phyloP scores from a whole-genome alignment of 2,329 filamentous ascomycete genomes.

The Pestalotiopsis sp. region DNA sequence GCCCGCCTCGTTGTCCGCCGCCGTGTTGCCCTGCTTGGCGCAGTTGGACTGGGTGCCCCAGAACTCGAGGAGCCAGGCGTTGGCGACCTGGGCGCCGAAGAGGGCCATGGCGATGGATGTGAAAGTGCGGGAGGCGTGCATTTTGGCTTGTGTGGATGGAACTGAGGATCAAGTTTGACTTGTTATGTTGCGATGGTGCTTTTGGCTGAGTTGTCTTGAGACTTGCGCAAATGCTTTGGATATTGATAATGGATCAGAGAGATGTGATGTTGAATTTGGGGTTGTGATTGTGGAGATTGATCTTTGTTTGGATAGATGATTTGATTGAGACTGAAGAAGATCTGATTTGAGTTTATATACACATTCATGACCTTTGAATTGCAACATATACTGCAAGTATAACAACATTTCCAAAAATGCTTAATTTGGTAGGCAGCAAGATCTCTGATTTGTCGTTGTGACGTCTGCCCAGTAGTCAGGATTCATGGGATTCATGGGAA shows the following conservation, averaged over 20 bases:
- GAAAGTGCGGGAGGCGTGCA: neutral
- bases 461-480: neutral
- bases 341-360: neutral
- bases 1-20: neutral
- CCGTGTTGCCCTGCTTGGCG: neutral
- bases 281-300: neutral
- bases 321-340: neutral
- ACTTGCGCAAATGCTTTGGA: neutral
- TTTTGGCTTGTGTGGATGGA: neutral
- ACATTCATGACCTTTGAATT: neutral
- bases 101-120: neutral
- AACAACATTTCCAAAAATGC: neutral
- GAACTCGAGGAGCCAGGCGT: neutral
- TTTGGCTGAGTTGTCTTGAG: neutral
- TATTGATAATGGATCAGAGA: neutral
- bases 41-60: neutral
- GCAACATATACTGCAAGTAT: neutral
- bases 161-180: neutral
- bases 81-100: neutral
- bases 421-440: neutral
- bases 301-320: neutral
- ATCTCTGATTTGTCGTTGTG: neutral
- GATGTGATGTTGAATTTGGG: neutral
- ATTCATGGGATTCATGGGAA: neutral
- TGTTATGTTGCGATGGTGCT: neutral